Evolutionary conservation across 352 stramenopile genomes (phyloP).

Genomic region (Stephanocyclus meneghinianus): DNA sequence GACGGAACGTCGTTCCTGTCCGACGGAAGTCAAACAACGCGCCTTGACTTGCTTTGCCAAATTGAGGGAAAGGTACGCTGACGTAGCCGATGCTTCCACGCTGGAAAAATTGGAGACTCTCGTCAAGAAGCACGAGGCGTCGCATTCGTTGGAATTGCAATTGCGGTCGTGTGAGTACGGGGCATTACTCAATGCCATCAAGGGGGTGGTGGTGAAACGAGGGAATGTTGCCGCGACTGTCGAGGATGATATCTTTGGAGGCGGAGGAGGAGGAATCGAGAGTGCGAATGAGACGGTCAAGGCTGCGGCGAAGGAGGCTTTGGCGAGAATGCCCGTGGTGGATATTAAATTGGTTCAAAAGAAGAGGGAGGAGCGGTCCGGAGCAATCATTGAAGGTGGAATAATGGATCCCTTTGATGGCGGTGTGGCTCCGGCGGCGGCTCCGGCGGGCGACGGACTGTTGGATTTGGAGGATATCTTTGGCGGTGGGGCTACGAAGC

Average conservation of each 20-base stretch:
- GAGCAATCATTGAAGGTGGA: conserved; percentile 35
- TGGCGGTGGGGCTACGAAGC: conserved; percentile 71
- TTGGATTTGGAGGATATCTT: conserved; percentile 96
- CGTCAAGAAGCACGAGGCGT: conserved; percentile 89
- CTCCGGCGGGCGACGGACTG: conserved; percentile 80
- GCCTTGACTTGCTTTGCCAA: conserved; percentile 89
- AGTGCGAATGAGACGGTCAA: conserved; percentile 62
- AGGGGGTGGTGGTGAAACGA: conserved; percentile 58
- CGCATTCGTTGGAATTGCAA: conserved; percentile 93
- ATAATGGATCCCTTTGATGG: conserved; percentile 59
- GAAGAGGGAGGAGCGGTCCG: conserved; percentile 52
- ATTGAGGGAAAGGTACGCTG: conserved; percentile 89
- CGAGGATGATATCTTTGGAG: conserved; percentile 72
- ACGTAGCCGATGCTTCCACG: conserved; percentile 80
- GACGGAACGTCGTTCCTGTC: conserved; percentile 67
- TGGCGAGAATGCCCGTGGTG: conserved; percentile 93
- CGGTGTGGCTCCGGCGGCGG: conserved; percentile 31
- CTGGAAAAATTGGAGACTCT: conserved; percentile 84
- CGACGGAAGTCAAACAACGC: conserved; percentile 66
- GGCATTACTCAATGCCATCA: conserved; percentile 84
- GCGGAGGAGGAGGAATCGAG: conserved; percentile 32
- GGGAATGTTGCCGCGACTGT: conserved; percentile 16
- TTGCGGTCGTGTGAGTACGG: conserved; percentile 94
- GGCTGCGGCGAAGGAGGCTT: conserved; percentile 84
- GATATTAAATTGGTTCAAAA: conserved; percentile 84